These are phyloP conservation scores for Ceratocystis papillata DNA, from an alignment of 2,329 filamentous ascomycete species.

Conservation along the genomic window DNA sequence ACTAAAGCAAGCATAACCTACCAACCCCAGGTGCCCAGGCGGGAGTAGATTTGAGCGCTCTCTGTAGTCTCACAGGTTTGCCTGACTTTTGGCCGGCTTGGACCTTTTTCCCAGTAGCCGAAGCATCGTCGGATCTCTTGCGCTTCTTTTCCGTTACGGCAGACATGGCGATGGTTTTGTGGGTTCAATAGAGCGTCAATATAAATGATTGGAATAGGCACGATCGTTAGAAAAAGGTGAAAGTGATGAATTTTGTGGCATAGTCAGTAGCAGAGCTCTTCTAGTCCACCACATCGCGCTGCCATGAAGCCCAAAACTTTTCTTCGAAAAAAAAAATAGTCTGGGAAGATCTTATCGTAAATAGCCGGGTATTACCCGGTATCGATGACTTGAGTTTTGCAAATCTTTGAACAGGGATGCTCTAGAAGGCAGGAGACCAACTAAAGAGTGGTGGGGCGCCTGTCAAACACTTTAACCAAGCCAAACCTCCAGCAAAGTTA, in stretches of 20 bases:
- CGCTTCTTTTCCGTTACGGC: slow-evolving; percentile 39
- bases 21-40: slow-evolving; percentile 22
- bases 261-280: not conserved
- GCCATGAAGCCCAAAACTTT: slow-evolving; percentile 26
- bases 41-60: slow-evolving; percentile 6
- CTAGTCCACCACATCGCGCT: slow-evolving; percentile 13
- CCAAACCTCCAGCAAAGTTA: not conserved
- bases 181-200: not conserved
- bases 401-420: not conserved
- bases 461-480: not conserved
- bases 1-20: not conserved
- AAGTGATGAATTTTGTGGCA: too few relatives aligned
- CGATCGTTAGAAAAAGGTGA: not conserved
- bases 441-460: not conserved
- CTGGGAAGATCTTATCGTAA: slow-evolving; percentile 20
- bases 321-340: slow-evolving; percentile 23
- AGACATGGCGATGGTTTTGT: slow-evolving; percentile 33
- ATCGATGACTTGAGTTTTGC: slow-evolving; percentile 2
- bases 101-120: slow-evolving; percentile 14
- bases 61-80: slow-evolving; percentile 38
- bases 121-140: slow-evolving; percentile 34
- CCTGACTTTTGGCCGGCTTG: slow-evolving; percentile 33
- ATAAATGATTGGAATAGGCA: too few relatives aligned
- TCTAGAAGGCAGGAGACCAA: not conserved
- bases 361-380: slow-evolving; percentile 19